Evolutionary conservation across 805 yeast species (phyloP), one percentile per base, ranked within the genome.

Genomic region (Tanozyma kutaoensis): DNA sequence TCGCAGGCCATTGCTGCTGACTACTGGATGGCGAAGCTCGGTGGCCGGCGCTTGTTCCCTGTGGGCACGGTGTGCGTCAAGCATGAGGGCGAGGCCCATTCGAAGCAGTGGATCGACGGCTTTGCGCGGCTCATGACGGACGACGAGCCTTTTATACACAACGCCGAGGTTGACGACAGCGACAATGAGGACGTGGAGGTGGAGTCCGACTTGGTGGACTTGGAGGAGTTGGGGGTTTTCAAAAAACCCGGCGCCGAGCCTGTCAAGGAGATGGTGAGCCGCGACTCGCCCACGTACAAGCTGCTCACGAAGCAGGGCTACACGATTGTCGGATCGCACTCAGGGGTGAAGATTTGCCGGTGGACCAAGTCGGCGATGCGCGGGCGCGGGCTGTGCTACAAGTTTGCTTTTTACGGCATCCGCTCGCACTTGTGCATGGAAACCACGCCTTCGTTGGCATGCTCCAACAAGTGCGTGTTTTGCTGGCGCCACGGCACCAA

Each of bases 401-500:
- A 85, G 48, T 82, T 69, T 53, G 93, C 95, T 8, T 77, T 85
- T 42, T 85, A 86, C 48, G 95, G 95, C 14, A 85, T 85, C 40
- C 72, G 67, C 34, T 78, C 93, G 2, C 95, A 88, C 54, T 58
- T 88, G 30, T 85, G 96, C 54, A 85, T 85, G 96, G 96, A 85
- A 48, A 72, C 95, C 3, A 85, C 96, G 0, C 96, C 96, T 1
- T 77, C 93, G 1, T 60, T 85, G 32, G 88, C 95, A 6, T 85
- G 96, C 51, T 82, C 95, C 4, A 85, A 85, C 47, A 85, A 85
- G 49, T 85, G 96, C 65, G 95, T 86, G 4, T 85, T 85, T 46
- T 85, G 96, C 55, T 85, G 96, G 96, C 69, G 96, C 48, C 96
- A 85, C 51, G 96, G 96, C 26, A 85, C 95, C 2, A 86, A 85